These are phyloP conservation scores for Helenozyma baotianmanensis DNA, from an alignment of 805 yeast genomes.

Conservation along the genomic window DNA sequence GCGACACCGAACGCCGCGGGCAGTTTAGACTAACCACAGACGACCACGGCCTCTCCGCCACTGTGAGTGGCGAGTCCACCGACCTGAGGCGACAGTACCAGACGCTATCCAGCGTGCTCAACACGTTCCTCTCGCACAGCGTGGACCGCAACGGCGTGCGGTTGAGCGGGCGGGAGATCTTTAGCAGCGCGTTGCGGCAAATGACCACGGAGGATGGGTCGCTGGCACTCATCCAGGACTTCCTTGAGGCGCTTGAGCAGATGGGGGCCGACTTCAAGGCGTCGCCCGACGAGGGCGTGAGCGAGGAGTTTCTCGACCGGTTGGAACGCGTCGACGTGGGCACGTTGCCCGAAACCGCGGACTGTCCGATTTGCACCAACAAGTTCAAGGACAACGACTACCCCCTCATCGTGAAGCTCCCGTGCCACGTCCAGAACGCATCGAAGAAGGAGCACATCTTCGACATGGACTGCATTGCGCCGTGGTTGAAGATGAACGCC, in stretches of 20 bases:
- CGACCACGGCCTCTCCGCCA: constrained; percentile 32
- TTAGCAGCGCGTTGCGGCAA: constrained; percentile 28
- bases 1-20: not conserved
- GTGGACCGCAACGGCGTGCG: constrained; percentile 7
- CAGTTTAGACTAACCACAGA: constrained; percentile 19
- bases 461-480: constrained; percentile 86
- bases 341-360: constrained; percentile 44
- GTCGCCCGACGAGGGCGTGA: constrained; percentile 45
- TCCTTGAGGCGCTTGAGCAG: constrained; percentile 20
- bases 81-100: constrained; percentile 23
- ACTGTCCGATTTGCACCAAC: constrained; percentile 83
- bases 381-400: constrained; percentile 66
- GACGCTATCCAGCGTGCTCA: constrained; percentile 31
- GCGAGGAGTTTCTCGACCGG: constrained; percentile 67
- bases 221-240: constrained; percentile 22
- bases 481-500: constrained; percentile 73
- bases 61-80: constrained; percentile 4
- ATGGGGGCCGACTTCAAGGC: constrained; percentile 5
- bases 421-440: constrained; percentile 47
- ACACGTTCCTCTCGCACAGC: constrained; percentile 25
- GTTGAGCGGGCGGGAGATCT: constrained; percentile 19
- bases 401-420: constrained; percentile 73
- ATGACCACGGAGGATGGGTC: constrained; percentile 30
- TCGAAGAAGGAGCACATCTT: constrained; percentile 54
- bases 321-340: constrained; percentile 58